phyloP scores from a whole-genome alignment of 2,329 filamentous ascomycete species.

The Pseudocercospora cruenta region DNA sequence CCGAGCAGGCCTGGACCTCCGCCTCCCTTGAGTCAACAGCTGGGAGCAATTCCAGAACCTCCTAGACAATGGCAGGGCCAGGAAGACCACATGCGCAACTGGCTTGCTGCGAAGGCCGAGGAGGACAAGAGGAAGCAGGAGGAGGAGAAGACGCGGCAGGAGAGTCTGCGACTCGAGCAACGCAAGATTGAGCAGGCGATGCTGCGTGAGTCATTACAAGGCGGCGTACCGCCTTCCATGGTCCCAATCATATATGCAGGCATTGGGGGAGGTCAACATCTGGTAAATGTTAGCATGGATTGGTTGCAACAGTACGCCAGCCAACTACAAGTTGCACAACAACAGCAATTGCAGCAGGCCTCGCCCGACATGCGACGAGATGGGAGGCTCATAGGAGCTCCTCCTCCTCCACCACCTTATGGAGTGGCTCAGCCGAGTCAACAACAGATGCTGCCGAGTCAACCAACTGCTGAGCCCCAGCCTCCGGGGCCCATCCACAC shows the following conservation, averaged over 20 bases:
- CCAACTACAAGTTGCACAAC: slow-evolving; percentile 45
- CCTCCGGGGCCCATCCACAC: slow-evolving; percentile 40
- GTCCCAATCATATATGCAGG: slow-evolving; percentile 60
- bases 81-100: slow-evolving; percentile 57
- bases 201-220: slow-evolving; percentile 56
- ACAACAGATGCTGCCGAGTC: slow-evolving; percentile 43
- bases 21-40: slow-evolving; percentile 42
- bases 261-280: slow-evolving; percentile 50
- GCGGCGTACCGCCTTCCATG: slow-evolving; percentile 55
- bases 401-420: slow-evolving; percentile 37
- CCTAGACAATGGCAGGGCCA: slow-evolving; percentile 54
- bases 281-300: slow-evolving; percentile 54
- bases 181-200: slow-evolving; percentile 58
- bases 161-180: slow-evolving; percentile 53
- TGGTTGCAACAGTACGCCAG: slow-evolving; percentile 55
- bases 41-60: slow-evolving; percentile 46
- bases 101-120: slow-evolving; percentile 55
- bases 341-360: slow-evolving; percentile 36
- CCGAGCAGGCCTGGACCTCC: slow-evolving; percentile 45
- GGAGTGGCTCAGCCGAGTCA: slow-evolving; percentile 30
- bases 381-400: slow-evolving; percentile 44
- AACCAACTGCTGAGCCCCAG: slow-evolving; percentile 38
- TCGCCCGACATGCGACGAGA: slow-evolving; percentile 49
- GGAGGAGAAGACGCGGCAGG: slow-evolving; percentile 58
- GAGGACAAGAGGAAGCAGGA: slow-evolving; percentile 59